Evolutionary conservation across 192 early-diverging fungal species (phyloP).

Genomic region (Linnemannia hyalina): DNA sequence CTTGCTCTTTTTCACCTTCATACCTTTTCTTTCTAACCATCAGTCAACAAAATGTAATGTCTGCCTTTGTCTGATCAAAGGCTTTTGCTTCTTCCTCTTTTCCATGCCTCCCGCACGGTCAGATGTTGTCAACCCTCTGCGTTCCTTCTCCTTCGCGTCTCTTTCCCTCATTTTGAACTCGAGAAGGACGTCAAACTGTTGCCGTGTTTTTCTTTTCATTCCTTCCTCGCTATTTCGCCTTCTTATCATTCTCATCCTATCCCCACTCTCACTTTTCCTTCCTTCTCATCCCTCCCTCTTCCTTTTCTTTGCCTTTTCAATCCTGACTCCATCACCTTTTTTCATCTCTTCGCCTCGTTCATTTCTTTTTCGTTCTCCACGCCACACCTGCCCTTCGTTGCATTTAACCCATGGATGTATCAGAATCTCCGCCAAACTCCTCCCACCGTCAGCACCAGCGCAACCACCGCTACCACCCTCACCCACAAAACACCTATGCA

Average conservation of each 20-base stretch:
- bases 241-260: neutral
- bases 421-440: conserved; percentile 7
- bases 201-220: neutral
- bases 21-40: neutral
- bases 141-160: too few species aligned
- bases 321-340: neutral
- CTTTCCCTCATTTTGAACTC: too few species aligned
- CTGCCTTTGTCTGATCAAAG: too few species aligned
- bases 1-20: neutral
- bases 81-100: too few species aligned
- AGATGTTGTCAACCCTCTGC: too few species aligned
- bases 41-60: too few species aligned
- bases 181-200: too few species aligned
- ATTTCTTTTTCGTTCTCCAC: neutral
- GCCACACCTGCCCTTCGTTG: neutral
- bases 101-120: too few species aligned
- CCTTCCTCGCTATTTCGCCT: neutral
- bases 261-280: neutral
- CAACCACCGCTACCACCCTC: neutral
- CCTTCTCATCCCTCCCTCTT: neutral
- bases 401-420: neutral
- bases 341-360: neutral
- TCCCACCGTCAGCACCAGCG: neutral
- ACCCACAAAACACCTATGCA: neutral
- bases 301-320: neutral